Conservation (phyloP, 352 stramenopile species). For the Globisporangium cylindrosporum region DNA sequence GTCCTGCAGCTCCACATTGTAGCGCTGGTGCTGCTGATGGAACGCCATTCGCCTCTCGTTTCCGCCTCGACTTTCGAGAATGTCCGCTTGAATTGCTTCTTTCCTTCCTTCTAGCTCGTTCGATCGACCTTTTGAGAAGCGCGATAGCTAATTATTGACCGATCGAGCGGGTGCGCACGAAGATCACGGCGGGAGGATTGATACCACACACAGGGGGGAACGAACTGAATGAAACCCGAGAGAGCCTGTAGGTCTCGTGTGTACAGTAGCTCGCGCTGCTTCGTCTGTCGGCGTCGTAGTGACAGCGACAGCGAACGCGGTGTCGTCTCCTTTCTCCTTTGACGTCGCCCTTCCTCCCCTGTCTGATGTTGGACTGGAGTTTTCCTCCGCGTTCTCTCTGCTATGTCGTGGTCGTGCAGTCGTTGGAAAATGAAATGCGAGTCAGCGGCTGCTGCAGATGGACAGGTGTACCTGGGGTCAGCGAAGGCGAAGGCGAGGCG, state of each 20-base stretch:
- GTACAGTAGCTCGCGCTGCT: not conserved
- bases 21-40: slow-evolving; percentile 9
- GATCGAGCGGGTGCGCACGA: not conserved
- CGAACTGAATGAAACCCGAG: not conserved
- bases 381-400: slow-evolving; percentile 2
- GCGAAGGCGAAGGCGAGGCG: not conserved
- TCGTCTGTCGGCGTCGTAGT: not conserved
- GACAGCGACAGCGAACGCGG: not conserved
- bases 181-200: not conserved
- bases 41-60: slow-evolving; percentile 7
- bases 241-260: not conserved
- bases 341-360: not conserved
- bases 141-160: not conserved
- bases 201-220: not conserved
- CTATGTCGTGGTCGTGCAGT: not conserved
- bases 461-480: not conserved
- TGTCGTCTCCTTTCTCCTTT: not conserved
- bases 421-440: not conserved
- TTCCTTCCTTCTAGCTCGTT: not conserved
- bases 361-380: slow-evolving; percentile 1
- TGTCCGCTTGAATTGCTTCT: not conserved
- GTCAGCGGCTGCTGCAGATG: not conserved
- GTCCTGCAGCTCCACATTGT: slow-evolving; percentile 17
- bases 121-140: not conserved
- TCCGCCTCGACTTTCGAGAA: not conserved